Evolutionary conservation across 164 flowering plant genomes (phyloP).

Genomic region (Taxillus chinensis): DNA sequence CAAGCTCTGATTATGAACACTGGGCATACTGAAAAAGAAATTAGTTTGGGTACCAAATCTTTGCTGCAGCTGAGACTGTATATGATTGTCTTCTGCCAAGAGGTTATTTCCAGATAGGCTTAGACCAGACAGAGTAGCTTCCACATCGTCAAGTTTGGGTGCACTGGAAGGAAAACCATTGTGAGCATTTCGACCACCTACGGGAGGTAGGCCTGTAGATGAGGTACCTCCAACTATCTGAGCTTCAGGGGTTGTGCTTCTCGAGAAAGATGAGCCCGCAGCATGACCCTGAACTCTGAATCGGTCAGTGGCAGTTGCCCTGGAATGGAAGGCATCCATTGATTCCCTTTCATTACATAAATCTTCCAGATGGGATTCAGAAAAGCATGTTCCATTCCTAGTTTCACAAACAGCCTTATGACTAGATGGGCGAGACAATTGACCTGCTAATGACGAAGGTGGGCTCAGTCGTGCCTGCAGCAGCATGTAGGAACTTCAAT

Average conservation of each 20-base stretch:
- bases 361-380: slow-evolving; percentile 21
- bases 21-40: slow-evolving; percentile 25
- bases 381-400: slow-evolving; percentile 16
- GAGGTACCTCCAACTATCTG: slow-evolving; percentile 36
- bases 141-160: slow-evolving; percentile 34
- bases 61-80: slow-evolving; percentile 29
- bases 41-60: slow-evolving; percentile 22
- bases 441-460: slow-evolving; percentile 30
- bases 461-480: slow-evolving; percentile 67
- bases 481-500: slow-evolving; percentile 13
- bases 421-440: slow-evolving; percentile 43
- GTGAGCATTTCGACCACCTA: slow-evolving; percentile 35
- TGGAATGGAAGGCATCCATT: background rate
- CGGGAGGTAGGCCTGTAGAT: slow-evolving; percentile 39
- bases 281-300: slow-evolving; percentile 25
- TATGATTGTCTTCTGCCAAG: slow-evolving; percentile 22
- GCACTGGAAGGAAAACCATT: slow-evolving; percentile 29
- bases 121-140: slow-evolving; percentile 39
- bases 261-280: slow-evolving; percentile 45
- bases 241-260: slow-evolving; percentile 57
- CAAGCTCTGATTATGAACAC: slow-evolving; percentile 25
- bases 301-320: slow-evolving; percentile 27
- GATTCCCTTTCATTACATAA: slow-evolving; percentile 24
- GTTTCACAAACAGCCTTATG: slow-evolving; percentile 37
- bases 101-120: slow-evolving; percentile 30